Evolutionary conservation across 805 yeast genomes (phyloP).

Genomic region (Lipomyces orientalis): DNA sequence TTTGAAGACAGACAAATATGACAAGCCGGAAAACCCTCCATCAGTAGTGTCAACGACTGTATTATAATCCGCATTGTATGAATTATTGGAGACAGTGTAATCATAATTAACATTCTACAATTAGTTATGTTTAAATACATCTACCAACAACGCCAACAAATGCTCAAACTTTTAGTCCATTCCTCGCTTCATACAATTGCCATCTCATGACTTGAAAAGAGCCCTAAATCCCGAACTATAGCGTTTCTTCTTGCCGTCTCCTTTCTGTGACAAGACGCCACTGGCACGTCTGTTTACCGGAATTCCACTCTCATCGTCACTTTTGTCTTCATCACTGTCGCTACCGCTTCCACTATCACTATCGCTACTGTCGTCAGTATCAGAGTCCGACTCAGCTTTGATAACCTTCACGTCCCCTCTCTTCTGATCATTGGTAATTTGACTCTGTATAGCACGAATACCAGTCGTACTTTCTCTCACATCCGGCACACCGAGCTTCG

Average conservation of each 20-base stretch:
- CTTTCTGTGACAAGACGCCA: not conserved
- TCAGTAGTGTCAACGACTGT: conserved; percentile 28
- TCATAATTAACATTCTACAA: not conserved
- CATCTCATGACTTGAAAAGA: conserved; percentile 11
- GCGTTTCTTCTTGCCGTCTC: conserved; percentile 13
- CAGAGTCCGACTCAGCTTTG: not conserved
- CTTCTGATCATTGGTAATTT: not conserved
- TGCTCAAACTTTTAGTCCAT: not conserved
- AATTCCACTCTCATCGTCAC: conserved; percentile 24
- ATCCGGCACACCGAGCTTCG: conserved; percentile 33
- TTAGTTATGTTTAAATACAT: not conserved
- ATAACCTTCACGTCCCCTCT: not conserved
- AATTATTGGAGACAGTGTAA: not conserved
- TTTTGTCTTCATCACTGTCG: conserved; percentile 11
- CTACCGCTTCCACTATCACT: conserved; percentile 16
- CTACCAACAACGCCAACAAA: not conserved
- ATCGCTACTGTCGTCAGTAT: conserved; percentile 5
- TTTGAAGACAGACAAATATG: conserved; percentile 53
- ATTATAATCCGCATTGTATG: conserved; percentile 2
- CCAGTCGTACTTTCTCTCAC: conserved; percentile 34
- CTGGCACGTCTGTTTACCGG: conserved; percentile 32
- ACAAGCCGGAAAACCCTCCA: conserved; percentile 53
- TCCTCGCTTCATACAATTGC: not conserved
- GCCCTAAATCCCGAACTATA: conserved; percentile 30
- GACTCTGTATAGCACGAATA: conserved; percentile 4